Percentiles rank a stretch among this genome's conserved stretches.
Conservation (phyloP, 345 rosid genomes). For the Boechera retrofracta region DNA sequence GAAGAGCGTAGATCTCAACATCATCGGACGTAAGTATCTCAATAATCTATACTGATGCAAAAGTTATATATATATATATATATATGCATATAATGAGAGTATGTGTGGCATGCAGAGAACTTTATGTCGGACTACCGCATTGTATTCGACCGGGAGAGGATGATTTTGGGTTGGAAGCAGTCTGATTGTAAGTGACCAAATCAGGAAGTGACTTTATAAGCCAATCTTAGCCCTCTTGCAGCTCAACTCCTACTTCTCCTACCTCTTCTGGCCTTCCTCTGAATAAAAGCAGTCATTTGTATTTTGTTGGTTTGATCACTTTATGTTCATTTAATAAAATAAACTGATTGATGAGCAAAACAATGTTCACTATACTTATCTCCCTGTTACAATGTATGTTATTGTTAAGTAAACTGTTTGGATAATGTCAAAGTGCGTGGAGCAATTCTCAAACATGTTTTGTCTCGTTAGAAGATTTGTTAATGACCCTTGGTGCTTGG, state of each 20-base stretch:
- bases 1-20: slow-evolving; percentile 56
- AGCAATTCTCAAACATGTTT: no score
- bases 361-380: not conserved
- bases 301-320: slow-evolving; percentile 28
- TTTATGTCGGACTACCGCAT: slow-evolving; percentile 68
- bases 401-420: not conserved
- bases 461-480: no score
- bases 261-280: slow-evolving; percentile 40
- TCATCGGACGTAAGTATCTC: slow-evolving; percentile 84
- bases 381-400: not conserved
- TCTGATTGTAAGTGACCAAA: slow-evolving; percentile 62
- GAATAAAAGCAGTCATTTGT: slow-evolving; percentile 12
- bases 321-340: not conserved
- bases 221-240: slow-evolving; percentile 18
- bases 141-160: slow-evolving; percentile 70
- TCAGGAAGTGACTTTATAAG: not conserved
- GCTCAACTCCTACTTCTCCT: slow-evolving; percentile 31
- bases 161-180: slow-evolving; percentile 65
- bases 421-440: slow-evolving; percentile 15
- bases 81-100: slow-evolving; percentile 8
- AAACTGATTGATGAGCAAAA: slow-evolving; percentile 13
- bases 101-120: slow-evolving; percentile 61
- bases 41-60: not conserved
- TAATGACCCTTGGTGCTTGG: no score
- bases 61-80: slow-evolving; percentile 3